These are phyloP conservation scores for Zarea fungicola DNA, from an alignment of 2,329 filamentous ascomycete genomes.

Conservation along the genomic window DNA sequence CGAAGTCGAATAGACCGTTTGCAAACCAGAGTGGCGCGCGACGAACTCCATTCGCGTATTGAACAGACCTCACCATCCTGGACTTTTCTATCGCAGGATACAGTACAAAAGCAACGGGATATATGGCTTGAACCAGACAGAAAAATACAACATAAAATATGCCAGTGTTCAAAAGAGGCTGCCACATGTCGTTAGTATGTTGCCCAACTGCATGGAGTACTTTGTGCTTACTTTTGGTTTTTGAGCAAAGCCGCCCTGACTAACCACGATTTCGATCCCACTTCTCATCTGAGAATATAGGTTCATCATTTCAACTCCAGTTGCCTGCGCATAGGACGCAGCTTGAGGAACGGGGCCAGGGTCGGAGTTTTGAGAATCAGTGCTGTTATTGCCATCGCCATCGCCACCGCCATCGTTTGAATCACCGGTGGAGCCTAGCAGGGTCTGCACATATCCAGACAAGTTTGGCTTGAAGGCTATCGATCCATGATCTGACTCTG, in stretches of 20 bases:
- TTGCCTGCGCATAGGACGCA: too few relatives aligned
- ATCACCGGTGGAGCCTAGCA: too few relatives aligned
- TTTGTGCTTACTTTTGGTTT: not conserved
- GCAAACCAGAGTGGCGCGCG: slow-evolving; percentile 74
- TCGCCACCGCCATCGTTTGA: too few relatives aligned
- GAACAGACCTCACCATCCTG: slow-evolving; percentile 68
- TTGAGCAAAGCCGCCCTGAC: not conserved
- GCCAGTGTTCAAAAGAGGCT: slow-evolving; percentile 29
- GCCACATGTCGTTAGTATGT: too few relatives aligned
- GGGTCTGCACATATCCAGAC: too few relatives aligned
- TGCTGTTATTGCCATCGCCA: too few relatives aligned
- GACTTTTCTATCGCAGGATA: slow-evolving; percentile 76
- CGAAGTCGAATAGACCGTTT: slow-evolving; percentile 71
- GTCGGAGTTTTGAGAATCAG: too few relatives aligned
- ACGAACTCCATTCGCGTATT: slow-evolving; percentile 82
- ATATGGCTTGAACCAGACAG: slow-evolving; percentile 65
- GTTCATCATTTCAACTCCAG: not conserved
- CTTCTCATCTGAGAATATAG: not conserved
- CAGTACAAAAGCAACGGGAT: slow-evolving; percentile 62
- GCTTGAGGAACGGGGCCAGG: not conserved
- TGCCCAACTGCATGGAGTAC: too few relatives aligned
- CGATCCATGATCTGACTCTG: too few relatives aligned
- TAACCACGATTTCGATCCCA: not conserved
- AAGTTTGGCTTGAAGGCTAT: too few relatives aligned
- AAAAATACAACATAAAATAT: slow-evolving; percentile 56